phyloP scores from a whole-genome alignment of 805 yeast species.

The Nakazawaea molendinolei region DNA sequence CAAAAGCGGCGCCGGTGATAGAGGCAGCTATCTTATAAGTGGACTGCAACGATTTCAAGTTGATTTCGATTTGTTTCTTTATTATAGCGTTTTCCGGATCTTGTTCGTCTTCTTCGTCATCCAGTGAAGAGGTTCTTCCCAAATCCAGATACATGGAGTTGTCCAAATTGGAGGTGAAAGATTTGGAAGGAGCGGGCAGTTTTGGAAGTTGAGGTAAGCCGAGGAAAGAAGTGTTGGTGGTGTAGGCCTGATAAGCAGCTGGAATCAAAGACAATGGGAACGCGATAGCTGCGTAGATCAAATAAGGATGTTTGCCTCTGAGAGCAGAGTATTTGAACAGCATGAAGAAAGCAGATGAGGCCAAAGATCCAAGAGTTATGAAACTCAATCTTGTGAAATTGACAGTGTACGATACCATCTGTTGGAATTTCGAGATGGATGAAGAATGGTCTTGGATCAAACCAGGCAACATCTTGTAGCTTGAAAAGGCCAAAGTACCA shows the following conservation, averaged over 20 bases:
- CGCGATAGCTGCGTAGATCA: slow-evolving; percentile 58
- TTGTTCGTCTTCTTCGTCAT: slow-evolving; percentile 25
- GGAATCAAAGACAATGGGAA: slow-evolving; percentile 37
- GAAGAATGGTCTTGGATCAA: slow-evolving; percentile 20
- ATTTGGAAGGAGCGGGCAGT: no score
- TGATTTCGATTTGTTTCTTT: slow-evolving; percentile 28
- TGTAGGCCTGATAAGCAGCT: no score
- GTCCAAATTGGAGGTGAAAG: slow-evolving; percentile 37
- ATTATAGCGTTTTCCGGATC: slow-evolving; percentile 36
- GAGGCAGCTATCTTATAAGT: slow-evolving; percentile 35
- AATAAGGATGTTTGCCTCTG: slow-evolving; percentile 63
- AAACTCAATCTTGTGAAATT: slow-evolving; percentile 19
- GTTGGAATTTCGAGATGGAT: slow-evolving; percentile 14
- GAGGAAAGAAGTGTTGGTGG: no score
- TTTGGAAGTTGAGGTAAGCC: no score
- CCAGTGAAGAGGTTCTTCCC: slow-evolving; percentile 22
- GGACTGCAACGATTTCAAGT: slow-evolving; percentile 26
- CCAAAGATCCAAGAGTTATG: slow-evolving; percentile 36
- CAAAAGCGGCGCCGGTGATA: slow-evolving; percentile 38
- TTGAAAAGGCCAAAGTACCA: slow-evolving; percentile 36
- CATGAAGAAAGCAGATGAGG: slow-evolving; percentile 43
- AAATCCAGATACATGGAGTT: slow-evolving; percentile 38
- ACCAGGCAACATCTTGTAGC: slow-evolving; percentile 19
- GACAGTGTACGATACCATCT: slow-evolving; percentile 14
- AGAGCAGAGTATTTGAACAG: slow-evolving; percentile 54